Evolutionary conservation across 208 protist genomes (phyloP), one percentile per base, ranked within the genome.

Genomic region (Trichomonas vaginalis): DNA sequence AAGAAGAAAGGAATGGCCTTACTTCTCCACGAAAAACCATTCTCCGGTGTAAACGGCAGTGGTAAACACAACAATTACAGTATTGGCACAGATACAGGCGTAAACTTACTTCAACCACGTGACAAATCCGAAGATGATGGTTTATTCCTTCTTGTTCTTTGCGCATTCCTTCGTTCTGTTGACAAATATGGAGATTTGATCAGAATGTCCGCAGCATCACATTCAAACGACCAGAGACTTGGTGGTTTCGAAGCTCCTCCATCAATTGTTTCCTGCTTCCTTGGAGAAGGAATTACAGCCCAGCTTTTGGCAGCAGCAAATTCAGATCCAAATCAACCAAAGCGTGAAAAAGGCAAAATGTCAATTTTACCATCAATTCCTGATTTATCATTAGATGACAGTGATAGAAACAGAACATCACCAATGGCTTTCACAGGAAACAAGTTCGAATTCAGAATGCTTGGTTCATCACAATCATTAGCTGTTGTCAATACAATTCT

Each of bases 1-100:
- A 95, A 51, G 4, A 90, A 97, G 42, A 97, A 98, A 90, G 97
- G 95, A 82, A 96, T 98, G 0, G 96, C 96, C 10, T 95, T 45
- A 45, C 96, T 98, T 21, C 87, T 98, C n/a, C 98, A 98, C 70
- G 98, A 98, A 96, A 98, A 98, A 96, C 98, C 98, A 49, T 98
- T 98, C 95, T 49, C 90, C 23, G 96, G 96, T 90, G 95, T 98
- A 83, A 98, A 98, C 95, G 96, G 96, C 0, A 80, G 42, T 32
- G 98, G 98, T 95, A 98, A 98, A 97, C 98, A 98, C 96, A 98
- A 98, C 96, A 98, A 98, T 97, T 98, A 97, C 96, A 97, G 96
- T 21, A 35, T 98, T 21, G 87, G 56, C 0, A 98, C 97, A 27
- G 96, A 82, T 40, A 97, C 96, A 46, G 95, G 96, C 1, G 42